A percentile compares a stretch with the other conserved stretches of the same genome.
Evolutionary conservation across 345 rosid species (phyloP).

Genomic region (Linum lewisii): DNA sequence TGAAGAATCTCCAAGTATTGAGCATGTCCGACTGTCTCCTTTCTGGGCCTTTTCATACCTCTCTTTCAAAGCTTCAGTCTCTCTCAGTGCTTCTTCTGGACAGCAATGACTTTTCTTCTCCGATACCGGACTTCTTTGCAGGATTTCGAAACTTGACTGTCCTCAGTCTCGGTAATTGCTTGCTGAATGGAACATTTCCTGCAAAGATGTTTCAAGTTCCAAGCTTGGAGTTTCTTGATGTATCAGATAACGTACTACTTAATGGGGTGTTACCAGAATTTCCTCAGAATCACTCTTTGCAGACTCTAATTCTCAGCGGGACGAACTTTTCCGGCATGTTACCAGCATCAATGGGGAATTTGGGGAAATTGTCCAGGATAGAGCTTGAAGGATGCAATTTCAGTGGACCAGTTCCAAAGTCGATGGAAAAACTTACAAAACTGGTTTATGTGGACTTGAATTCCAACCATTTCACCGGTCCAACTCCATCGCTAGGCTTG

Average conservation of each 20-base stretch:
- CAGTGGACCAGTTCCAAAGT: conserved; percentile 17
- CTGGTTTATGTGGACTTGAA: conserved; percentile 25
- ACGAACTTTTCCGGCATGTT: conserved; percentile 21
- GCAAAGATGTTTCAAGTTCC: neutral
- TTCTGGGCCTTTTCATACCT: neutral
- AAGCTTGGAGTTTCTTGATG: conserved; percentile 1
- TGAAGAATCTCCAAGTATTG: conserved; percentile 6
- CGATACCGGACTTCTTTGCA: neutral
- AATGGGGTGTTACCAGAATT: conserved; percentile 12
- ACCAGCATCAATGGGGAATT: conserved; percentile 18
- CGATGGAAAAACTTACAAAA: conserved; percentile 12
- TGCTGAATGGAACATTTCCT: neutral
- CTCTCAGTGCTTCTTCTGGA: neutral
- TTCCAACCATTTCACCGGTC: conserved; percentile 21
- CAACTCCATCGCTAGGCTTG: conserved; percentile 17
- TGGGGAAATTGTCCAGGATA: conserved; percentile 20
- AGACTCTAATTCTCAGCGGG: conserved; percentile 10
- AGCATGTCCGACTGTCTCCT: conserved; percentile 5
- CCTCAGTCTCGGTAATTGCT: neutral
- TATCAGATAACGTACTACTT: neutral
- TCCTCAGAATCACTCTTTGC: conserved; percentile 16
- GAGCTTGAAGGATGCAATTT: neutral
- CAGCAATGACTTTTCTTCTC: neutral
- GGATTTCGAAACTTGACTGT: neutral
- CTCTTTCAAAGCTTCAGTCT: neutral